Conservation (phyloP, 2,329 filamentous ascomycete species). For the Fusarium paranaense region DNA sequence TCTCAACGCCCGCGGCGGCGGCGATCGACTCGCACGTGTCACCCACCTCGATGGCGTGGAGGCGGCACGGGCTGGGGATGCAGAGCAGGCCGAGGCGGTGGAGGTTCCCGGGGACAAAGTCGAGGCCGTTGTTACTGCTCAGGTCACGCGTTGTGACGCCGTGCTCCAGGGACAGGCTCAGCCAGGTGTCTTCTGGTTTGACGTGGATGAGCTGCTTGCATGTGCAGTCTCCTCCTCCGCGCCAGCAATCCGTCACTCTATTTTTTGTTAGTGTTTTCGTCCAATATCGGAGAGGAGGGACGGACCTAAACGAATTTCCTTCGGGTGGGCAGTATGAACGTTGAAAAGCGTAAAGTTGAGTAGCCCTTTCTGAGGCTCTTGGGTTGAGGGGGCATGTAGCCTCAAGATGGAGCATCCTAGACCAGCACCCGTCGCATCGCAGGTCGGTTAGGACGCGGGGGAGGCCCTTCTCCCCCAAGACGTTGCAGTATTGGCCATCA, state of each 20-base stretch:
- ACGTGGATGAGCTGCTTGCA: background rate
- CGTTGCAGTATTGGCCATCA: background rate
- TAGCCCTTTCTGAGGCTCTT: background rate
- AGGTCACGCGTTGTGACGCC: background rate
- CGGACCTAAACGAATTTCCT: background rate
- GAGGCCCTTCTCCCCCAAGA: background rate
- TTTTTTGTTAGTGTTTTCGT: background rate
- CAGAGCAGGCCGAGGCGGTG: background rate
- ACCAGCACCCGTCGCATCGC: background rate
- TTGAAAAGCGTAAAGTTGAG: background rate
- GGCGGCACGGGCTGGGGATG: background rate
- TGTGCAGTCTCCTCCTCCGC: background rate
- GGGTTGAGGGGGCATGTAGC: background rate
- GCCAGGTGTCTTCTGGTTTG: background rate
- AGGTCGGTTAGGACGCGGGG: background rate
- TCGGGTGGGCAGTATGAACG: background rate
- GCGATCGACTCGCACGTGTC: conserved; percentile 1
- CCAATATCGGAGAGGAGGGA: background rate
- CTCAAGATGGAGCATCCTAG: background rate
- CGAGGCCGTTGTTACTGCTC: background rate
- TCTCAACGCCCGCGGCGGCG: background rate
- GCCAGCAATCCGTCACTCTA: background rate
- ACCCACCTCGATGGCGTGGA: background rate
- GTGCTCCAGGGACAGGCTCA: background rate
- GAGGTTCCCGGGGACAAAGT: background rate